phyloP scores from a whole-genome alignment of 2,329 filamentous ascomycete genomes.

The Tolypocladium amazonense region DNA sequence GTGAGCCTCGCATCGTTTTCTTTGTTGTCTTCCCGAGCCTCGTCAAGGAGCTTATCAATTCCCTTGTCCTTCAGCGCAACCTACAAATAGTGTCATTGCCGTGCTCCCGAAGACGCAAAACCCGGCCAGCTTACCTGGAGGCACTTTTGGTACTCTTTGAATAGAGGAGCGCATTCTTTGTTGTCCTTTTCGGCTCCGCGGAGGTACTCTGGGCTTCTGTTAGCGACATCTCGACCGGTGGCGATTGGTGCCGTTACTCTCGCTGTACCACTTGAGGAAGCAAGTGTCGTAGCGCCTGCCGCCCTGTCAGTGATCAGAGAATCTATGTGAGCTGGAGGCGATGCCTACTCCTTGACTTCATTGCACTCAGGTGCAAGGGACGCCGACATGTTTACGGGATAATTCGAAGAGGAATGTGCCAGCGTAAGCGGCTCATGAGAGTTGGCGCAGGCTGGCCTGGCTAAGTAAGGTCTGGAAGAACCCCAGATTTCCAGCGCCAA shows the following conservation, averaged over 20 bases:
- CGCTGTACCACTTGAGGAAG: conserved; percentile 98
- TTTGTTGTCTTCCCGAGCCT: conserved; percentile 78
- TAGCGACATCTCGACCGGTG: background rate
- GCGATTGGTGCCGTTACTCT: conserved; percentile 54
- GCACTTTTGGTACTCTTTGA: conserved; percentile 82
- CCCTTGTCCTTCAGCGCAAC: conserved; percentile 78
- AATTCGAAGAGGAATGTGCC: background rate
- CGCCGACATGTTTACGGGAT: conserved; percentile 54
- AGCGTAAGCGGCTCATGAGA: background rate
- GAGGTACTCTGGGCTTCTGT: conserved; percentile 60
- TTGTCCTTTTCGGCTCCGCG: conserved; percentile 72
- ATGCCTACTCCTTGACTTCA: conserved; percentile 78
- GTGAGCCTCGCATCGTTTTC: conserved; percentile 62
- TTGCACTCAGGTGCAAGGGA: conserved; percentile 94
- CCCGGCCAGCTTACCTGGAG: conserved; percentile 48
- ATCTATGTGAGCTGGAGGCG: background rate
- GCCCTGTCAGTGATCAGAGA: background rate
- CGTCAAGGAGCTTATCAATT: conserved; percentile 86
- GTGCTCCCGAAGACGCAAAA: background rate
- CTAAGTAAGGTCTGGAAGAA: background rate
- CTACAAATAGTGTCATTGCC: conserved; percentile 30
- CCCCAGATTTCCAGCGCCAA: background rate
- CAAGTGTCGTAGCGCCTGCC: conserved; percentile 86
- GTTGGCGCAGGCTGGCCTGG: background rate
- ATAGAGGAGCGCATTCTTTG: conserved; percentile 73